phyloP scores from a whole-genome alignment of 331 rosid species.

The Saraca asoca region DNA sequence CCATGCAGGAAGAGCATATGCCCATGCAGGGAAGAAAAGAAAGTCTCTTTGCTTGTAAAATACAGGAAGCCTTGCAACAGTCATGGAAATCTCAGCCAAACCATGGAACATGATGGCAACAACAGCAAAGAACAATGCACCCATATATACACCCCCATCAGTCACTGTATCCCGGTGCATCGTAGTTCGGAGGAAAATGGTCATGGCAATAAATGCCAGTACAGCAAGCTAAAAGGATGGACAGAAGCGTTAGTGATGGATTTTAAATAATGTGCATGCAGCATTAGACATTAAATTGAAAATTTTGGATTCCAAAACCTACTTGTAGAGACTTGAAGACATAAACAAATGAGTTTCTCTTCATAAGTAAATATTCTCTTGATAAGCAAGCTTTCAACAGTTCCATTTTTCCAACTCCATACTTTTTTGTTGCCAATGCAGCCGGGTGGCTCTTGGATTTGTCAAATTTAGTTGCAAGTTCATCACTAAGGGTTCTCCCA shows the following conservation, averaged over 20 bases:
- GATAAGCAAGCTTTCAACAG: constrained; percentile 58
- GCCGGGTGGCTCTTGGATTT: constrained; percentile 63
- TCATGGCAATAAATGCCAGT: constrained; percentile 51
- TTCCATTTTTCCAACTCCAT: constrained; percentile 55
- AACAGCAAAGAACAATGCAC: constrained; percentile 54
- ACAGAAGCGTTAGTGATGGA: not conserved
- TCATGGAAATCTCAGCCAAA: constrained; percentile 64
- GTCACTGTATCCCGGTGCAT: constrained; percentile 53
- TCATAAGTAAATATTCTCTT: constrained; percentile 67
- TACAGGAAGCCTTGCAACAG: constrained; percentile 61
- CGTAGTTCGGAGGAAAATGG: constrained; percentile 63
- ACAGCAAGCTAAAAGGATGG: constrained; percentile 39
- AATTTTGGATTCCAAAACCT: constrained; percentile 24
- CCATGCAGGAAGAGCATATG: constrained; percentile 63
- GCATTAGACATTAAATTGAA: constrained; percentile 7
- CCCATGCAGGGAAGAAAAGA: constrained; percentile 67
- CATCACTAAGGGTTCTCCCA: constrained; percentile 46
- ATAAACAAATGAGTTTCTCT: constrained; percentile 68
- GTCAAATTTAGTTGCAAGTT: constrained; percentile 58
- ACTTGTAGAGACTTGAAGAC: constrained; percentile 61
- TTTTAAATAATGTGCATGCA: not conserved
- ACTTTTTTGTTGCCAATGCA: constrained; percentile 52
- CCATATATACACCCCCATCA: constrained; percentile 52
- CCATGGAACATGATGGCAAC: constrained; percentile 60
- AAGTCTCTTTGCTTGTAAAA: constrained; percentile 70